A percentile compares a stretch with the other conserved stretches of the same genome.
These are phyloP conservation scores for Nemania diffusa DNA, from an alignment of 2,329 filamentous ascomycete species.

Conservation along the genomic window DNA sequence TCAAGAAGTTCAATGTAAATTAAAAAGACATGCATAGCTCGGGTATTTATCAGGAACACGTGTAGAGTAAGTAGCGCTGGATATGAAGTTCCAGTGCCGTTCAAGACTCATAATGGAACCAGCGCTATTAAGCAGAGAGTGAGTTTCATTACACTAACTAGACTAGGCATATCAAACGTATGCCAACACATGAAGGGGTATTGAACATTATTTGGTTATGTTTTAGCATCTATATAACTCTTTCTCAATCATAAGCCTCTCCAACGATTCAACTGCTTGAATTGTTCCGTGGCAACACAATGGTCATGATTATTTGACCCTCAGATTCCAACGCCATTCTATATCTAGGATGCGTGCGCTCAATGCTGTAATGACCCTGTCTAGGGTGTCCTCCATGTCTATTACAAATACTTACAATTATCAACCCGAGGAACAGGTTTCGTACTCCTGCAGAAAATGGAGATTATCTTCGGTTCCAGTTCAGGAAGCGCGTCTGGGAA, in stretches of 20 bases:
- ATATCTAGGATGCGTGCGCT: constrained; percentile 25
- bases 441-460: not conserved
- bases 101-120: no score
- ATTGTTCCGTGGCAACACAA: constrained; percentile 1
- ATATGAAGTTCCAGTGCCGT: no score
- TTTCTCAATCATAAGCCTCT: not conserved
- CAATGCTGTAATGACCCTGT: constrained; percentile 11
- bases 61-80: no score
- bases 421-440: not conserved
- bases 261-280: not conserved
- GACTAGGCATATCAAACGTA: no score
- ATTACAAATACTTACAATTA: constrained; percentile 23
- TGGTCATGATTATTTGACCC: constrained; percentile 6
- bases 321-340: constrained; percentile 25
- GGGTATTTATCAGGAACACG: no score
- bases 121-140: no score
- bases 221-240: constrained; percentile 9
- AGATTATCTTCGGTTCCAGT: constrained; percentile 62
- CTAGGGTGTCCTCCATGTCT: constrained; percentile 16
- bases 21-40: no score
- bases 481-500: constrained; percentile 60
- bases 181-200: no score
- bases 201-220: not conserved
- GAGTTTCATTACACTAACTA: no score
- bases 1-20: no score